Conservation (phyloP, 306 rosid genomes). For the Gillenia trifoliata region DNA sequence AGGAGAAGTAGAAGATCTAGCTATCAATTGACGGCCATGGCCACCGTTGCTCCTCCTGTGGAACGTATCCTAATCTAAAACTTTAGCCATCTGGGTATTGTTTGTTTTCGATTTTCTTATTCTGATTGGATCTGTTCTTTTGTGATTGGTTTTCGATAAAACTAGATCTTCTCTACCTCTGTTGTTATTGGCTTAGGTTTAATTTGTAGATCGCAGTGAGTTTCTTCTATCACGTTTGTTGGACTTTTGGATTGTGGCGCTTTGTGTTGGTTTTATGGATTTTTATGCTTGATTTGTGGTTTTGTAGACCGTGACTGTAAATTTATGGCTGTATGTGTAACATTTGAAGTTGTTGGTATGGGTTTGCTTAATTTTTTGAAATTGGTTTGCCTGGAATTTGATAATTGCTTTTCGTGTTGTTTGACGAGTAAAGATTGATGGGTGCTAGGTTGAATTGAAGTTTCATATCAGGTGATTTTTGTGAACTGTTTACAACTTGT, state of each 20-base stretch:
- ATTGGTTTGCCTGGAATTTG: background rate
- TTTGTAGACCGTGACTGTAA: background rate
- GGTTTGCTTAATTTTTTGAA: background rate
- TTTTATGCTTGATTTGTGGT: background rate
- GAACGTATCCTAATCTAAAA: constrained; percentile 82
- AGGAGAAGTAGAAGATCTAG: constrained; percentile 38
- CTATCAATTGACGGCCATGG: constrained; percentile 45
- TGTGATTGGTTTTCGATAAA: constrained; percentile 22
- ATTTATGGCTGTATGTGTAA: background rate
- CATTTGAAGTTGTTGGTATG: background rate
- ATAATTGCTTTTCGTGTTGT: background rate
- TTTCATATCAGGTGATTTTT: background rate
- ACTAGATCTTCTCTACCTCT: background rate
- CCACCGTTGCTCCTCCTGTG: constrained; percentile 74
- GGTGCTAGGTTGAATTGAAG: background rate
- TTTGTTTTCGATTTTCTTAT: background rate
- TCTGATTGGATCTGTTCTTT: constrained; percentile 17
- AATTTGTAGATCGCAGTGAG: constrained; percentile 25
- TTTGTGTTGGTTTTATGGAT: background rate
- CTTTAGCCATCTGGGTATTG: background rate
- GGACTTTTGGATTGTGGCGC: too few relatives aligned
- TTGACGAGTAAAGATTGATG: background rate
- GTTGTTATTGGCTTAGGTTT: background rate
- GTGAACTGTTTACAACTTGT: background rate
- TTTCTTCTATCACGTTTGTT: background rate